phyloP scores from a whole-genome alignment of 371 early-diverging fungal genomes.

The Haplosporangium sp. region DNA sequence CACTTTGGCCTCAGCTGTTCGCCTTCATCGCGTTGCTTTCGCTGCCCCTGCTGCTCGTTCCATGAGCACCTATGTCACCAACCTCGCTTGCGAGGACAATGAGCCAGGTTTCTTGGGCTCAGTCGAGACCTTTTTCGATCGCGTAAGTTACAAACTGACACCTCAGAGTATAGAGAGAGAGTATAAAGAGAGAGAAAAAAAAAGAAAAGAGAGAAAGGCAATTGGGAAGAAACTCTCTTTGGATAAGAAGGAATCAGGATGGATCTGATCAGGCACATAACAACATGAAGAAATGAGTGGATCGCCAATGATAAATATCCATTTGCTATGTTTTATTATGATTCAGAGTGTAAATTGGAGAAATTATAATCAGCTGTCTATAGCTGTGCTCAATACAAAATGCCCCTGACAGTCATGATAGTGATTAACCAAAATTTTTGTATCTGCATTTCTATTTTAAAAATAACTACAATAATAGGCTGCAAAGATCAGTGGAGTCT shows the following conservation, averaged over 20 bases:
- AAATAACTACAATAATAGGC: conserved; percentile 56
- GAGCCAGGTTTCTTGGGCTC: conserved; percentile 86
- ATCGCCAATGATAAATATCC: not conserved
- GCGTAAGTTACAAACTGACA: conserved; percentile 3
- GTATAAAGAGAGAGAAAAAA: not conserved
- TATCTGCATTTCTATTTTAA: conserved; percentile 12
- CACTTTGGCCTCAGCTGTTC: conserved; percentile 51
- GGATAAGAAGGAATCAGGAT: not conserved
- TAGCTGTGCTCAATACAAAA: not conserved
- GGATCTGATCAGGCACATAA: not conserved
- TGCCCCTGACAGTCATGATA: conserved; percentile 1
- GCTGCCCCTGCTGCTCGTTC: conserved; percentile 45
- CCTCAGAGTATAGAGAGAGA: not conserved
- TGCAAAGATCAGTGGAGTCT: conserved; percentile 76
- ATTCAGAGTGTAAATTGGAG: not conserved
- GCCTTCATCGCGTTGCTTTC: conserved; percentile 49
- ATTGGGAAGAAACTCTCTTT: not conserved
- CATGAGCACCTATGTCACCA: conserved; percentile 58
- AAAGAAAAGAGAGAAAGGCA: not conserved
- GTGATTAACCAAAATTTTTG: conserved; percentile 5
- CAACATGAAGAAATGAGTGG: not conserved
- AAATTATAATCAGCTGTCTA: conserved; percentile 5
- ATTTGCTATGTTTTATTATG: not conserved
- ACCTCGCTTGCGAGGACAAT: conserved; percentile 73
- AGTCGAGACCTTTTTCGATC: conserved; percentile 84